These are phyloP conservation scores for Endothia cerciana DNA, from an alignment of 2,329 filamentous ascomycete genomes.

Conservation along the genomic window DNA sequence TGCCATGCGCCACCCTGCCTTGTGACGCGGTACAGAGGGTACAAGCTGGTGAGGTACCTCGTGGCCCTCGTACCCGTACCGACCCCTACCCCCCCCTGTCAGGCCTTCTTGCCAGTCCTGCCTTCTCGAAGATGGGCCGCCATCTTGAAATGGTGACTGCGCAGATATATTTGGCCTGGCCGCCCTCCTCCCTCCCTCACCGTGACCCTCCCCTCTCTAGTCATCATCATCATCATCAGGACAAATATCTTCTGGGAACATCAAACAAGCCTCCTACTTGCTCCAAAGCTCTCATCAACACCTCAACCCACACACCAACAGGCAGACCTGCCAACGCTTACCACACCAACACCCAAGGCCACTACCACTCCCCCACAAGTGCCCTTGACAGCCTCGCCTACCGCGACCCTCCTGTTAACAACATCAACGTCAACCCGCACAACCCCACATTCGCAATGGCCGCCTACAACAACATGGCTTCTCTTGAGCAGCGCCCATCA, in stretches of 20 bases:
- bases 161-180: constrained; percentile 20
- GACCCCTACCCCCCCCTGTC: constrained; percentile 6
- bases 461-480: constrained; percentile 29
- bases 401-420: constrained; percentile 2
- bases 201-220: constrained; percentile 1
- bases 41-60: constrained; percentile 28
- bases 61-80: constrained; percentile 19
- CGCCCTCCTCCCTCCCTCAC: constrained; percentile 4
- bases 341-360: constrained; percentile 18
- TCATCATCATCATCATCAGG: constrained; percentile 13
- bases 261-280: not conserved
- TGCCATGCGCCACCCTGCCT: not conserved
- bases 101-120: not conserved
- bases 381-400: constrained; percentile 25
- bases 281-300: not conserved
- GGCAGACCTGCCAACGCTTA: not conserved
- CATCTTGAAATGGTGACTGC: constrained; percentile 12
- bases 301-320: not conserved
- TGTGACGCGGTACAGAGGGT: constrained; percentile 16
- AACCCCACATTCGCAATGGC: constrained; percentile 25
- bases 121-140: constrained; percentile 11
- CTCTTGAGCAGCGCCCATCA: constrained; percentile 57
- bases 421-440: not conserved
- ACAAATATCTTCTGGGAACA: constrained; percentile 9
- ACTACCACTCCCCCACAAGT: not conserved